A percentile compares a stretch with the other conserved stretches of the same genome.
These are phyloP conservation scores for Erodium maritimum DNA, from an alignment of 345 rosid genomes.

Conservation along the genomic window DNA sequence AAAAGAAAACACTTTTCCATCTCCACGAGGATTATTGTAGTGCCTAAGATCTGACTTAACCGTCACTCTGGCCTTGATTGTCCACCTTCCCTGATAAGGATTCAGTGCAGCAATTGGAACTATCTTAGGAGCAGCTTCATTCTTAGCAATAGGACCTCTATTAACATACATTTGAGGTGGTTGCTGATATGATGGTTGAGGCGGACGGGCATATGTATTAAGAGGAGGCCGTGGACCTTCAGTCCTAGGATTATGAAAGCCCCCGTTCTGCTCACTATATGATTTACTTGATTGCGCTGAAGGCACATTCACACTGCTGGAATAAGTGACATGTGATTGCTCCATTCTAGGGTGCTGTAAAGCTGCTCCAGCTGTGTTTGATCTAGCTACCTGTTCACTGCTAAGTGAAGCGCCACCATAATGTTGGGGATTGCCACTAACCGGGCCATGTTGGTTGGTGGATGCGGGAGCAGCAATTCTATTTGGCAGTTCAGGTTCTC, in stretches of 20 bases:
- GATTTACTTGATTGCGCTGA: constrained; percentile 22
- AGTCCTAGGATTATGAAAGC: constrained; percentile 29
- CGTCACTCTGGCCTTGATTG: constrained; percentile 85
- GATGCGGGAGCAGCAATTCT: constrained; percentile 14
- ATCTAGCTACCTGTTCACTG: neutral
- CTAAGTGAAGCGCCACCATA: neutral
- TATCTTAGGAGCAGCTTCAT: constrained; percentile 55
- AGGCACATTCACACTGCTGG: constrained; percentile 22
- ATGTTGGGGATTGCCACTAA: neutral
- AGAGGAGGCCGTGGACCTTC: constrained; percentile 28
- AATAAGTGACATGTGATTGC: constrained; percentile 11
- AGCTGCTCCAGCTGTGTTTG: constrained; percentile 20
- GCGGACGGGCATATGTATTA: constrained; percentile 17
- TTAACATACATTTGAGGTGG: constrained; percentile 50
- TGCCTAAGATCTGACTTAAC: constrained; percentile 67
- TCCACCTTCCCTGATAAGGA: constrained; percentile 87
- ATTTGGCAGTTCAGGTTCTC: constrained; percentile 36
- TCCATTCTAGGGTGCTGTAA: neutral
- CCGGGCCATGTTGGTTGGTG: neutral
- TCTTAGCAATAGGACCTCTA: constrained; percentile 56
- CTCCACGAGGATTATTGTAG: constrained; percentile 68
- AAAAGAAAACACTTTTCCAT: constrained; percentile 79
- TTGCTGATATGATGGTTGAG: constrained; percentile 32
- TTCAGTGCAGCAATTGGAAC: constrained; percentile 73
- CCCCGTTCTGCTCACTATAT: constrained; percentile 21